Evolutionary conservation across 352 stramenopile species (phyloP), one percentile per base, ranked within the genome.

Genomic region (Ochromonadaceae sp.): DNA sequence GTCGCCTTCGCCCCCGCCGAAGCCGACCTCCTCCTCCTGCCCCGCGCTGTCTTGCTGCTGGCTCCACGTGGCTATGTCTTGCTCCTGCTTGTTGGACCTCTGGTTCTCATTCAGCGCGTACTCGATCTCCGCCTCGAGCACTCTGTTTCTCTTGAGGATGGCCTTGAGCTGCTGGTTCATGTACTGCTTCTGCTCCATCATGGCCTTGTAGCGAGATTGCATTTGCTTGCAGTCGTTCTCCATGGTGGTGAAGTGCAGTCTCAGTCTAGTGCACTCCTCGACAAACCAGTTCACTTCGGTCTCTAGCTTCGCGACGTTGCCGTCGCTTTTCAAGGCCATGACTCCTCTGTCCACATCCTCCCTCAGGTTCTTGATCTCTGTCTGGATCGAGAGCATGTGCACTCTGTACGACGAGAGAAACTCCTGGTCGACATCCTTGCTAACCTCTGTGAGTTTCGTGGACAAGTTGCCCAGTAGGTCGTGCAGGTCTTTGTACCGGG

Each of bases 361-460:
- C 26, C 52, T 63, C 5, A 63, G 25, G 40, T 50, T 30, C 9
- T 63, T 49, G 25, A 63, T 9, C 31, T 63, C 55, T 3, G 38
- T 2, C 22, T 50, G 55, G 20, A 63, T 9, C 5, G 35, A 10
- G 2, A 50, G 25, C 38, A 52, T 63, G 22, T 63, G 55, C 4
- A 63, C 55, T 4, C 55, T n/a, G 41, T 63, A 63, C 15, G 55
- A 30, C 10, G 35, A 50, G 5, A 63, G 22, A 25, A 63, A 63
- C 12, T 63, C 55, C 52, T 50, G 34, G 15, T 63, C 55, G n/a
- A n/a, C n/a, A n/a, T n/a, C n/a, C n/a, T n/a, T n/a, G n/a, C n/a
- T n/a, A n/a, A n/a, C n/a, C n/a, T n/a, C n/a, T n/a, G n/a, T n/a
- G n/a, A n/a, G n/a, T n/a, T n/a, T n/a, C n/a, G n/a, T n/a, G n/a